A percentile compares a stretch with the other conserved stretches of the same genome.
phyloP scores from a whole-genome alignment of 2,329 filamentous ascomycete genomes.

The Pseudogymnoascus sp. region DNA sequence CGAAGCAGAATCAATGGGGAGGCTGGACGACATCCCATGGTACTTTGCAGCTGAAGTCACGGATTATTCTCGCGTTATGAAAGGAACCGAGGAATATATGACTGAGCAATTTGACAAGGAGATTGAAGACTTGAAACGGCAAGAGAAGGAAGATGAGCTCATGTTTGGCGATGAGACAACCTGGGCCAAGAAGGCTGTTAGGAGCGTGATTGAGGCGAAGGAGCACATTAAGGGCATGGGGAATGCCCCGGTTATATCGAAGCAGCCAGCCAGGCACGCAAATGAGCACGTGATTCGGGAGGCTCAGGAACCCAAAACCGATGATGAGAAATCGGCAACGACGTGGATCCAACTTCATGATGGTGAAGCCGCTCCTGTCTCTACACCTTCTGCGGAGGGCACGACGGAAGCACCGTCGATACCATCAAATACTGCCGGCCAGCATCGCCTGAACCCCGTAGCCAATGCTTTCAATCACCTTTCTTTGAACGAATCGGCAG shows the following conservation, averaged over 20 bases:
- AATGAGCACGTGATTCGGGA: constrained; percentile 27
- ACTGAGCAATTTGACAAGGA: constrained; percentile 69
- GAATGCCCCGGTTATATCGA: constrained; percentile 47
- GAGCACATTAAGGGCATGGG: constrained; percentile 63
- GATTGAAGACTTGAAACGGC: constrained; percentile 61
- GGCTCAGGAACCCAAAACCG: background rate
- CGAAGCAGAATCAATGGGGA: constrained; percentile 56
- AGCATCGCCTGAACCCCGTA: background rate
- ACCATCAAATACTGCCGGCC: background rate
- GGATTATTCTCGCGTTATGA: constrained; percentile 94
- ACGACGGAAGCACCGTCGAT: background rate
- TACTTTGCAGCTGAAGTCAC: constrained; percentile 88
- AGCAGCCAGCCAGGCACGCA: constrained; percentile 37
- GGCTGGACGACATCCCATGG: constrained; percentile 79
- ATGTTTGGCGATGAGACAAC: constrained; percentile 90
- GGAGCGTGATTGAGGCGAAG: constrained; percentile 63
- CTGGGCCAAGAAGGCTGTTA: constrained; percentile 80
- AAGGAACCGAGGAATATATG: constrained; percentile 86
- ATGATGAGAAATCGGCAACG: background rate
- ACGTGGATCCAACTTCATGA: background rate
- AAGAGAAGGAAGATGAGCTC: constrained; percentile 82
- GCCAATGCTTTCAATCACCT: background rate
- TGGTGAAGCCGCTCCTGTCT: background rate
- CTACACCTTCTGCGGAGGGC: background rate
- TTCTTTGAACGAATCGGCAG: background rate